Evolutionary conservation across 2,329 filamentous ascomycete species (phyloP), one percentile per base, ranked within the genome.

Genomic region (Tolypocladium inflatum): DNA sequence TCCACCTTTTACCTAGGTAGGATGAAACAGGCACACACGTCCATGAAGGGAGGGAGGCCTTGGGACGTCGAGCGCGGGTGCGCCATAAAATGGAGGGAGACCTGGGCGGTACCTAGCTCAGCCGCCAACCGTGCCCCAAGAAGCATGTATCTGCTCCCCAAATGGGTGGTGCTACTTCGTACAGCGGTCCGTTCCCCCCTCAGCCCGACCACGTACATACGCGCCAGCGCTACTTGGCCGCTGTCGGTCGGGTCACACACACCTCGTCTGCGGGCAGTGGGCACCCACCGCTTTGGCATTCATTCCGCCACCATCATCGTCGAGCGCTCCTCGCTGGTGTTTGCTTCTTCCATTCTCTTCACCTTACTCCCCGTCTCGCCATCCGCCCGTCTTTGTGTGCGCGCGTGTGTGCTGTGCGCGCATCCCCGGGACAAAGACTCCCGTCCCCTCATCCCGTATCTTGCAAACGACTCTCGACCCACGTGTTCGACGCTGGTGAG

Each of bases 11-110:
- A 57, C 42, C 45, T 17, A 58, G 15, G 15, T 17, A 26, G 57
- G 42, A 43, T 57, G 59, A 61, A 59, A 61, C 59, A 55, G 38
- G 51, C 48, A 51, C 21, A 30, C 26, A 3, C n/a, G 23, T 54
- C 15, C 37, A 21, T 26, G 38, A 19, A 30, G 26, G 26, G 26
- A 38, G 10, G 38, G 38, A 39, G 15, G 15, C 37, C 37, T 39
- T 33, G 15, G 45, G 30, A 33, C 30, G 17, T 50, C 45, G 19
- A n/a, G 39, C 52, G 35, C 11, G 13, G 26, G 50, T 39, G 21
- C 45, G 26, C 45, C 26, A 51, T 51, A 51, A 51, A 53, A 41
- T 39, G 21, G 35, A 54, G 52, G 51, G 21, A 10, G 23, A 15
- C 23, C 21, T 17, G 23, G 43, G 43, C 23, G 43, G 43, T 23